A percentile compares a stretch with the other conserved stretches of the same genome.
These are phyloP conservation scores for Aspergillus puulaauensis DNA, from an alignment of 2,329 filamentous ascomycete species.

Conservation along the genomic window DNA sequence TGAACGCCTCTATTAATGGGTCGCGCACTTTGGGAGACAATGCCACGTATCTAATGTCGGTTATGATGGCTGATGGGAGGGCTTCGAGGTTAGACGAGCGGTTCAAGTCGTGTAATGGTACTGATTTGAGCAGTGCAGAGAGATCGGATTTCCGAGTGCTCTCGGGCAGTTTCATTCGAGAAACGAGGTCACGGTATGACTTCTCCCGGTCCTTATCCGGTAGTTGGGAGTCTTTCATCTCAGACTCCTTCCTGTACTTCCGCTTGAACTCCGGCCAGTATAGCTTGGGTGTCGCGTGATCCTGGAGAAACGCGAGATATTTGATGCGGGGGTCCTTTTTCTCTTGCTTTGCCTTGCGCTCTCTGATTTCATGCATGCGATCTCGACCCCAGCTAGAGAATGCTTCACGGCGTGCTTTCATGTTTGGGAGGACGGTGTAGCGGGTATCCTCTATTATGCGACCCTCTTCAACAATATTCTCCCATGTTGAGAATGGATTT, in stretches of 20 bases:
- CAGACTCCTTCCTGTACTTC: conserved; percentile 78
- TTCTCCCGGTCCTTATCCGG: conserved; percentile 51
- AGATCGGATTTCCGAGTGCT: conserved; percentile 48
- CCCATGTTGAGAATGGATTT: conserved; percentile 89
- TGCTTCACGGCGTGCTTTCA: conserved; percentile 74
- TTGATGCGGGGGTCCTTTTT: conserved; percentile 80
- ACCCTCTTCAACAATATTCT: conserved; percentile 80
- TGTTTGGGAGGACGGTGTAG: conserved; percentile 80
- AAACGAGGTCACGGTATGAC: conserved; percentile 48
- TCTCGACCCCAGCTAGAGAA: conserved; percentile 83
- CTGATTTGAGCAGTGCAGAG: conserved; percentile 44
- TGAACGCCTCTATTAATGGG: conserved; percentile 44
- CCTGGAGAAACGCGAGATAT: conserved; percentile 78
- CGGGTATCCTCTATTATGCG: conserved; percentile 80
- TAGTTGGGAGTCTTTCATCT: conserved; percentile 59
- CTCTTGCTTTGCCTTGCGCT: conserved; percentile 70
- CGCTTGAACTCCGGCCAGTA: conserved; percentile 97
- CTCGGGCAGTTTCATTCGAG: conserved; percentile 47
- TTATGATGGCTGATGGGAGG: conserved; percentile 42
- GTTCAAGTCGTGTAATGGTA: conserved; percentile 41
- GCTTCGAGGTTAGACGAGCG: conserved; percentile 39
- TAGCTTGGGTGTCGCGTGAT: conserved; percentile 81
- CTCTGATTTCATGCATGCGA: conserved; percentile 70
- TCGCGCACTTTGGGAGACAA: conserved; percentile 39
- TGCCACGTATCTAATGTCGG: conserved; percentile 46